Evolutionary conservation across 768 basidiomycete genomes (phyloP), one percentile per base, ranked within the genome.

Genomic region (Amanita jacksonii): DNA sequence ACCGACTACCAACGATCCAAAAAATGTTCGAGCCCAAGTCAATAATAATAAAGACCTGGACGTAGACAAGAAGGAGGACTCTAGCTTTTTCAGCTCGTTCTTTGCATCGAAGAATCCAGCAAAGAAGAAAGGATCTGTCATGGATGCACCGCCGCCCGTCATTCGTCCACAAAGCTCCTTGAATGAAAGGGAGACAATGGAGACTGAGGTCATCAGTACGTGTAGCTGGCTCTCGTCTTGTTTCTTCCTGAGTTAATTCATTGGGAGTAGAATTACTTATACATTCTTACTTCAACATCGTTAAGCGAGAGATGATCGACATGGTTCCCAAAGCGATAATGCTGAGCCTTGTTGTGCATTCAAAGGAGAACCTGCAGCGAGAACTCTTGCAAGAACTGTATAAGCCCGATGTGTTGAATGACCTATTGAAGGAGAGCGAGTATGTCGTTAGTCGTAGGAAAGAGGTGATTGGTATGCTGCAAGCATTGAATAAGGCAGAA

Each of bases 221-320:
- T 77, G 16, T 25, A 28, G 15, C 38, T 31, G 16, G 20, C 30
- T n/a, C n/a, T n/a, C n/a, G n/a, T n/a, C n/a, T 49, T 34, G 38
- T 23, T 39, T 41, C 16, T 45, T 10, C 18, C 42, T 9, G 34
- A 12, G 13, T 7, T 49, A 19, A 38, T 40, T 24, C 22, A 7
- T 12, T 6, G 13, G 8, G 23, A 36, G 23, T 57, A 93, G 91
- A 99, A 64, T 74, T 97, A 37, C 79, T 99, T 57, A 98, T 98
- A 54, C 76, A 86, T 60, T 96, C 91, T 3, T 97, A 97, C 65
- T 97, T 86, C 74, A 92, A 96, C 67, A 92, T 97, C 52, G 90
- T 97, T 44, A 98, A 99, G 69, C 84, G 93, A 47, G 94, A 97
- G 65, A 91, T 98, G 87, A 98, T 98, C 56, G 94, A 98, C 64